These are phyloP conservation scores for Peronospora belbahrii DNA, from an alignment of 352 stramenopile species.

Conservation along the genomic window DNA sequence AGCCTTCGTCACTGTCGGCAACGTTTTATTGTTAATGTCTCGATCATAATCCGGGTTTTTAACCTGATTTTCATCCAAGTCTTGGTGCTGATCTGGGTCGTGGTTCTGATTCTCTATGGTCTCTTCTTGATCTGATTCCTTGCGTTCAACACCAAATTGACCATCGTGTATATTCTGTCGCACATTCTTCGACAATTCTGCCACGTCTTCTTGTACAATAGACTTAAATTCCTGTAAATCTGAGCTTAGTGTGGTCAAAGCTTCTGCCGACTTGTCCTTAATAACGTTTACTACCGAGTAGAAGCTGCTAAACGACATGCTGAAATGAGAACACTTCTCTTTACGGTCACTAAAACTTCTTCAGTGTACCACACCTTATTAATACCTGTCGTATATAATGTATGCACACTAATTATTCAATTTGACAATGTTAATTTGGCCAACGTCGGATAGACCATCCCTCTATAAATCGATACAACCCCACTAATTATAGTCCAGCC, in stretches of 20 bases:
- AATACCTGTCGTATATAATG: too few relatives aligned
- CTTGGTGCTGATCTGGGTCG: background rate
- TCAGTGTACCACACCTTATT: background rate
- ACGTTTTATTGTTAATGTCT: background rate
- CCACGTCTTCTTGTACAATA: constrained; percentile 64
- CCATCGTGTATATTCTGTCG: constrained; percentile 47
- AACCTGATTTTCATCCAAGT: too few relatives aligned
- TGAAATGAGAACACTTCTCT: background rate
- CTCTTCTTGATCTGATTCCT: constrained; percentile 18
- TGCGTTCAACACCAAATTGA: constrained; percentile 31
- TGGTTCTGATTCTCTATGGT: constrained; percentile 9
- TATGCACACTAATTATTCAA: too few relatives aligned
- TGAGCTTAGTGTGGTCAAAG: constrained; percentile 62
- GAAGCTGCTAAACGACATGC: constrained; percentile 45
- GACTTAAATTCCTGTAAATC: constrained; percentile 64
- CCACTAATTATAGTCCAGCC: too few relatives aligned
- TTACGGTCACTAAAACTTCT: background rate
- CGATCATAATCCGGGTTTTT: too few relatives aligned
- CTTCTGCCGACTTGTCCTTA: constrained; percentile 58
- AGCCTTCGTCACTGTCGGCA: constrained; percentile 1
- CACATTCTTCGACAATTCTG: constrained; percentile 48
- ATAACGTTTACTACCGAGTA: constrained; percentile 40
- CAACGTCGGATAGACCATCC: too few relatives aligned
- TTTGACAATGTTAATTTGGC: too few relatives aligned
- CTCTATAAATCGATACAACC: too few relatives aligned